These are phyloP conservation scores for Talaromyces trachyspermus DNA, from an alignment of 495 filamentous ascomycete genomes.

Conservation along the genomic window DNA sequence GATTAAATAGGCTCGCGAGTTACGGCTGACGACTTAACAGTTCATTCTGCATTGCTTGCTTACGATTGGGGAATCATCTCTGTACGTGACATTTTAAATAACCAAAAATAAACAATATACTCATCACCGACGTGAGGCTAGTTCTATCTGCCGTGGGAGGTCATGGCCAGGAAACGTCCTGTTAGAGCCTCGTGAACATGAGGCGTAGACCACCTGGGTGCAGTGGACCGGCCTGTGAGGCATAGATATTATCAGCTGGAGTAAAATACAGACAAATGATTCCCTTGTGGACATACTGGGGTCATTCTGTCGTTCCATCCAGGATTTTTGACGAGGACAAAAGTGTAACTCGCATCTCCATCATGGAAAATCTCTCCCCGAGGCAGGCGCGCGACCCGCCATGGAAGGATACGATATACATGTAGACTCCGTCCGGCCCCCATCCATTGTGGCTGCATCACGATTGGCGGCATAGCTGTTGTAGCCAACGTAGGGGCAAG, in stretches of 20 bases:
- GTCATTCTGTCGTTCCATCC: conserved; percentile 11
- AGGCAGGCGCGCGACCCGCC: conserved; percentile 23
- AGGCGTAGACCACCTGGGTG: conserved; percentile 4
- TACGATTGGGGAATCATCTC: too few relatives aligned
- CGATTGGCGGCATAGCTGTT: conserved; percentile 16
- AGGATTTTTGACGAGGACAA: conserved; percentile 8
- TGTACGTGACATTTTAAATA: too few relatives aligned
- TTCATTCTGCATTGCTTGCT: too few relatives aligned
- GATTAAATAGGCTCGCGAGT: too few relatives aligned
- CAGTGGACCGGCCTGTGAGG: conserved; percentile 8
- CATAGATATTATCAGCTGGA: neutral
- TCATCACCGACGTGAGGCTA: too few relatives aligned
- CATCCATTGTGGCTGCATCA: conserved; percentile 12
- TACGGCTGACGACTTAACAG: too few relatives aligned
- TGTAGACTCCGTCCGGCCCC: conserved; percentile 12
- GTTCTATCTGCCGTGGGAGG: neutral
- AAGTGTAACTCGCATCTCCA: conserved; percentile 13
- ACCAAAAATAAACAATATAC: too few relatives aligned
- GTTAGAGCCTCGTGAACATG: too few relatives aligned
- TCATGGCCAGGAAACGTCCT: too few relatives aligned
- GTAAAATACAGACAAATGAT: neutral
- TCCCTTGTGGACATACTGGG: conserved; percentile 1
- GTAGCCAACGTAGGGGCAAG: conserved; percentile 18
- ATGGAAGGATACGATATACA: conserved; percentile 26
- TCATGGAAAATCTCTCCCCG: conserved; percentile 19